Conservation (phyloP, 2,329 filamentous ascomycete species). For the Stachybotrys chartarum region DNA sequence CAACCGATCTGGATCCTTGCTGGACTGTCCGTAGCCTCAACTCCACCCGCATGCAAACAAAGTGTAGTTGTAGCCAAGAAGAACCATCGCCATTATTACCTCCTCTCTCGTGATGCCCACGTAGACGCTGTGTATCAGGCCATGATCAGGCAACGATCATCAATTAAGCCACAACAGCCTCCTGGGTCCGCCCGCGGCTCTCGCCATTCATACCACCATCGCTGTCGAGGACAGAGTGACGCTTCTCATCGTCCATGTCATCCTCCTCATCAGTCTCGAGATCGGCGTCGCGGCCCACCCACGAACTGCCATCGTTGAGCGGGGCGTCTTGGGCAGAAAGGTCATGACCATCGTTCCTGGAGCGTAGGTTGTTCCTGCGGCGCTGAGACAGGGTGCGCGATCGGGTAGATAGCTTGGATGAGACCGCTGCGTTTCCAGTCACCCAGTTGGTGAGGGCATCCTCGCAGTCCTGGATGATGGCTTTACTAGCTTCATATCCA, state of each 20-base stretch:
- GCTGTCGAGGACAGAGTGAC: slow-evolving; percentile 42
- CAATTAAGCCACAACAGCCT: slow-evolving; percentile 37
- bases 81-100: neutral
- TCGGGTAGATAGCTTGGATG: slow-evolving; percentile 78
- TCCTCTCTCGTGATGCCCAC: neutral
- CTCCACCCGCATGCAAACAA: neutral
- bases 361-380: slow-evolving; percentile 64
- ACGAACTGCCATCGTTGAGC: slow-evolving; percentile 72
- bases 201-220: slow-evolving; percentile 49
- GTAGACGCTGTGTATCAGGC: neutral
- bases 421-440: slow-evolving; percentile 78
- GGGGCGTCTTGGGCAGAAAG: slow-evolving; percentile 76
- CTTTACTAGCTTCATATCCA: slow-evolving; percentile 96
- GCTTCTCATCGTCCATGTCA: slow-evolving; percentile 48
- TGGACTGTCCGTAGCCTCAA: neutral
- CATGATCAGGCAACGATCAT: neutral
- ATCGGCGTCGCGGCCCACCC: slow-evolving; percentile 68
- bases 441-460: slow-evolving; percentile 98
- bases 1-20: neutral
- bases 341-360: slow-evolving; percentile 69
- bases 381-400: slow-evolving; percentile 83
- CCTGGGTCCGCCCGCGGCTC: slow-evolving; percentile 47
- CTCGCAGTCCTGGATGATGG: slow-evolving; percentile 98
- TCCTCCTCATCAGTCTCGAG: slow-evolving; percentile 59
- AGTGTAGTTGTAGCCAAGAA: neutral